Evolutionary conservation across 805 yeast genomes (phyloP).

Genomic region (Candida boidinii): DNA sequence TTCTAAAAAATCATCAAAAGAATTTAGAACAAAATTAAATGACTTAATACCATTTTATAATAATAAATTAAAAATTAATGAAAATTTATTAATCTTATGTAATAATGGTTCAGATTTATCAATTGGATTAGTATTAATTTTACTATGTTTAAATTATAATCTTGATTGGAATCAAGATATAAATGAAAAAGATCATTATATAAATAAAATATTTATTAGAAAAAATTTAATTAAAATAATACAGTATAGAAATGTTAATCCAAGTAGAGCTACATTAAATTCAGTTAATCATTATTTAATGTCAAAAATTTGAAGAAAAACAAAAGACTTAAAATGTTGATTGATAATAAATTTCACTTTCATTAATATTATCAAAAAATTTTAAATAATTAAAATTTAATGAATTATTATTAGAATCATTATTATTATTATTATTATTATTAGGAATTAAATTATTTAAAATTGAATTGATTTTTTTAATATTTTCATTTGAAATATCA

Average conservation of each 20-base stretch:
- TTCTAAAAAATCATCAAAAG: slow-evolving; percentile 61
- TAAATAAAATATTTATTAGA: slow-evolving; percentile 21
- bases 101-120: slow-evolving; percentile 62
- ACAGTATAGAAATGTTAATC: slow-evolving; percentile 47
- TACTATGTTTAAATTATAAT: slow-evolving; percentile 39
- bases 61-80: slow-evolving; percentile 2
- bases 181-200: background rate
- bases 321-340: no score
- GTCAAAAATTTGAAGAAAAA: slow-evolving; percentile 20
- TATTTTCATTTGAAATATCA: no score
- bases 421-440: no score
- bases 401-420: no score
- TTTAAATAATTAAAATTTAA: no score
- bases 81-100: slow-evolving; percentile 39
- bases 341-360: no score
- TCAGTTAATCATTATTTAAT: slow-evolving; percentile 55
- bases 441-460: no score
- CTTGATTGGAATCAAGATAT: slow-evolving; percentile 28
- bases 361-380: no score
- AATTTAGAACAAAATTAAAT: slow-evolving; percentile 40
- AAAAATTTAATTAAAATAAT: slow-evolving; percentile 46
- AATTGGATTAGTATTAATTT: slow-evolving; percentile 46
- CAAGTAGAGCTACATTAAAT: slow-evolving; percentile 71
- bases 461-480: no score
- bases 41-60: slow-evolving; percentile 25